Conservation (phyloP, 805 yeast genomes). For the Candida lessepsii region DNA sequence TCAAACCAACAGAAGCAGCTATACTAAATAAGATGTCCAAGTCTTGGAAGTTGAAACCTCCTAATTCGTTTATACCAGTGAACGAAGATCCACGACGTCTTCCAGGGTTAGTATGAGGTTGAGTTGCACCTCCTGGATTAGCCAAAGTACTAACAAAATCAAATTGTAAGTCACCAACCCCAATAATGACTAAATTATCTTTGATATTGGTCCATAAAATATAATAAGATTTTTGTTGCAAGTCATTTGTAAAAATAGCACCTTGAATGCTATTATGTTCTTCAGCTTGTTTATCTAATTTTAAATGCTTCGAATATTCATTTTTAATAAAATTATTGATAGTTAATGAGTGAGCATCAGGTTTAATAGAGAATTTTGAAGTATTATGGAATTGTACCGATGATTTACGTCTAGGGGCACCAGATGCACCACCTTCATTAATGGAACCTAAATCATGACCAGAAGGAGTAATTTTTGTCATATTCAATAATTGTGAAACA, state of each 20-base stretch:
- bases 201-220: slow-evolving; percentile 31
- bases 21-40: slow-evolving; percentile 31
- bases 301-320: slow-evolving; percentile 1
- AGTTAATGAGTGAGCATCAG: slow-evolving; percentile 13
- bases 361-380: slow-evolving; percentile 36
- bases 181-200: slow-evolving; percentile 22
- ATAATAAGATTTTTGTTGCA: slow-evolving; percentile 35
- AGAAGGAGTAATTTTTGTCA: slow-evolving; percentile 23
- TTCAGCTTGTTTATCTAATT: neutral
- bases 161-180: slow-evolving; percentile 36
- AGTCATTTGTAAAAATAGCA: slow-evolving; percentile 39
- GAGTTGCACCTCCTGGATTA: slow-evolving; percentile 15
- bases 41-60: slow-evolving; percentile 42
- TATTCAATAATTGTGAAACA: slow-evolving; percentile 22
- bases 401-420: slow-evolving; percentile 21
- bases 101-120: slow-evolving; percentile 12
- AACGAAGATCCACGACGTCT: slow-evolving; percentile 35
- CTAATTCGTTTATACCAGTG: slow-evolving; percentile 37
- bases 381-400: slow-evolving; percentile 23
- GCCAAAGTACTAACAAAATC: slow-evolving; percentile 21
- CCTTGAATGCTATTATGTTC: slow-evolving; percentile 28
- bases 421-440: slow-evolving; percentile 13
- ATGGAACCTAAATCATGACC: slow-evolving; percentile 21
- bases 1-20: slow-evolving; percentile 29
- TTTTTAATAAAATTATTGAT: slow-evolving; percentile 4